Evolutionary conservation across 805 yeast species (phyloP).

Genomic region (Metschnikowia reukaufii): DNA sequence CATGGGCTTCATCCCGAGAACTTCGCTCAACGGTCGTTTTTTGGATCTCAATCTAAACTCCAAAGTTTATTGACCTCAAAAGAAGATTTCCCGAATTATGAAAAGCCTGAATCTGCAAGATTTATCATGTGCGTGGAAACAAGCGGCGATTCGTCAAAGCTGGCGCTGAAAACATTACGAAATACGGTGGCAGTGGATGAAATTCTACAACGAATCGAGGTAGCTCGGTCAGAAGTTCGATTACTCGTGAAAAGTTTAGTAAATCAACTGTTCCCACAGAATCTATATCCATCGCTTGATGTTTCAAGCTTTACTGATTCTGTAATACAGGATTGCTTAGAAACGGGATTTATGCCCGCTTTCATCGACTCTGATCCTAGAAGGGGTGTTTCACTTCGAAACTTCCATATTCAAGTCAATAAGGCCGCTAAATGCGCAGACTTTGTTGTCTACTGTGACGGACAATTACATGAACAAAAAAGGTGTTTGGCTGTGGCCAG

Average conservation of each 20-base stretch:
- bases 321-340: slow-evolving; percentile 44
- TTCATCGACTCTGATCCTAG: slow-evolving; percentile 66
- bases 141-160: background rate
- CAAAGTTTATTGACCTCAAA: background rate
- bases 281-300: background rate
- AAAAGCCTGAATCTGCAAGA: slow-evolving; percentile 31
- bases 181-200: slow-evolving; percentile 58
- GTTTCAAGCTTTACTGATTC: slow-evolving; percentile 20
- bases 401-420: slow-evolving; percentile 84
- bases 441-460: slow-evolving; percentile 59
- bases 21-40: slow-evolving; percentile 52
- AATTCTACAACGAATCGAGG: slow-evolving; percentile 49
- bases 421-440: slow-evolving; percentile 75
- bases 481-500: slow-evolving; percentile 28
- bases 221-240: slow-evolving; percentile 35
- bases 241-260: slow-evolving; percentile 7
- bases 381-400: slow-evolving; percentile 73
- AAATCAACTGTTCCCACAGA: slow-evolving; percentile 6
- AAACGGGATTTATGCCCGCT: slow-evolving; percentile 46
- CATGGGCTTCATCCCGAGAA: slow-evolving; percentile 70
- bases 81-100: background rate
- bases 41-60: slow-evolving; percentile 20
- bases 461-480: slow-evolving; percentile 3
- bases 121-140: slow-evolving; percentile 39
- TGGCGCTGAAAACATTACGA: slow-evolving; percentile 34